Base-by-base conservation (phyloP, 2,329 filamentous ascomycete genomes). In the Ophiostoma ips region DNA sequence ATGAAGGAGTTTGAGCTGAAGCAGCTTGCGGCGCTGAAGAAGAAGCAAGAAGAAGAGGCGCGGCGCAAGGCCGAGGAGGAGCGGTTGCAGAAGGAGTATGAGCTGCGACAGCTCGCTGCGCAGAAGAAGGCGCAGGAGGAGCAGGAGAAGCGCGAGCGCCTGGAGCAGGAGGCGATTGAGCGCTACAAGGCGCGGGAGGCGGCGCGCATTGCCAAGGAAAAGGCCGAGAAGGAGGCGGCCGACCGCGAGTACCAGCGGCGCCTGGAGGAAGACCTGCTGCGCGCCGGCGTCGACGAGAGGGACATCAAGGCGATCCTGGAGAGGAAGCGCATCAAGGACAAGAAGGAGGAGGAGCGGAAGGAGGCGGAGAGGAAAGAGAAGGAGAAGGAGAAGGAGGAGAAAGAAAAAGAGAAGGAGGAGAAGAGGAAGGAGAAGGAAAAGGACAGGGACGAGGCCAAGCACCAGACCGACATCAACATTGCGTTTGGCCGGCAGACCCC, bases 221-320 rank as follows among this genome's bases (percentile, higher is more conserved):
- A 67, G 48, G 72, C 70, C 44, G 71, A 75, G 55, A 66, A 68
- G 55, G 68, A 69, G 52, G 68, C 72, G 50, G 68, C 67, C 49
- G 73, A 72, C 52, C 66, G 64, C 37, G 74, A 81, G 57, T 79
- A 76, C 56, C 69, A 73, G 58, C 66, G 67, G 24, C 70, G 73
- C 37, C 64, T 82, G 44, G 73, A 76, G 57, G 74, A 79, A 55
- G 71, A 79, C 46, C 64, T 83, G 35, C 63, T 75, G 52, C 72
- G 73, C 46, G 75, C 77, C 2, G 78, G 79, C 3, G 65, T 82
- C 38, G 71, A 74, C 57, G 75, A 79, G 57, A 71, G 72, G 55
- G 71, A 73, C 54, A 80, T 82, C 55, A 65, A 69, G 38, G 75
- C 76, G 18, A 75, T 82, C 53, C 61, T 81, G 49, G 72, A 76